Base-by-base conservation (phyloP, 148 eudicot genomes). In the Rhododendron henanense region DNA sequence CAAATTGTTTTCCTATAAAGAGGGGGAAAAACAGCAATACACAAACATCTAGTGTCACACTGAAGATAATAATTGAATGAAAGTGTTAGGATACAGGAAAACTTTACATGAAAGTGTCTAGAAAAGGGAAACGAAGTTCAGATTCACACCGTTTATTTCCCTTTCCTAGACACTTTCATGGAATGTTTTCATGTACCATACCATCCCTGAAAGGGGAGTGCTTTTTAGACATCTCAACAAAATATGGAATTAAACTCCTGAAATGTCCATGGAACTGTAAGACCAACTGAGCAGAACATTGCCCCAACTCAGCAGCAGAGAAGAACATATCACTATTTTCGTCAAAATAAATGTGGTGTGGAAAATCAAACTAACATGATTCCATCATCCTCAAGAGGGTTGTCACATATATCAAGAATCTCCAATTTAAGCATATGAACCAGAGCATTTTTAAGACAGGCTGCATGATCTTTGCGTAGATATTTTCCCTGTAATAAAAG, bases 371-470 rank as follows among this genome's bases (percentile, higher is more conserved):
- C 92, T 88, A 11, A 95, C 98, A 82, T 92, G 90, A 96, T 84
- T 88, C 98, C 98, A 61, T 91, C 92, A 85, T 94, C 94, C 90
- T 89, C 96, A 35, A 96, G 88, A 67, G 92, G 90, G 87, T 96
- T 96, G 90, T 96, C 98, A 82, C 95, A 90, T 78, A 96, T 87
- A 90, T 96, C 96, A 77, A 96, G 90, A 85, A 59, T 88, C 86
- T 95, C 90, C 89, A 96, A 86, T 78, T 86, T 90, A 73, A 98
- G 97, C 94, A 96, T 93, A 88, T 92, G 85, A 83, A 82, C 82
- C 78, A 95, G 90, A 57, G 94, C 97, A 86, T 86, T 90, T 81
- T 85, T 88, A 84, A 96, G 99, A 90, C 92, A 88, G 39, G 88
- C 90, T 61, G 89, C 87, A 73, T 96, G 98, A 87, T 88, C 90